A percentile compares a stretch with the other conserved stretches of the same genome.
Evolutionary conservation across 2,329 filamentous ascomycete species (phyloP).

Genomic region (Peltaster fructicola): DNA sequence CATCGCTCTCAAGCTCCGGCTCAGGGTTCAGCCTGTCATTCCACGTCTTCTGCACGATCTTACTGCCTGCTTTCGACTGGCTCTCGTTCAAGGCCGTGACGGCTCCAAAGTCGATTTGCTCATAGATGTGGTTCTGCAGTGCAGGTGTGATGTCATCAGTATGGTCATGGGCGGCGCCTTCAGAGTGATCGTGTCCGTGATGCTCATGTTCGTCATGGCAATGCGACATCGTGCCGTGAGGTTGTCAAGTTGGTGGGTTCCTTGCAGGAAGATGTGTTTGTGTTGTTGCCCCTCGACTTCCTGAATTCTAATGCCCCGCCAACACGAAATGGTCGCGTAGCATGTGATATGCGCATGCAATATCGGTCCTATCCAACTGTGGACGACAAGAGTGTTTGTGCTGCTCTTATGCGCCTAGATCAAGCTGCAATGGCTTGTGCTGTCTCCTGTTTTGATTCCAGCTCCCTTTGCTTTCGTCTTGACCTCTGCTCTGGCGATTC

Average conservation of each 20-base stretch:
- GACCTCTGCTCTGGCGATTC: conserved; percentile 13
- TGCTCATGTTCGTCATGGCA: conserved; percentile 31
- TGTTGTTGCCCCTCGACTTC: too few relatives aligned
- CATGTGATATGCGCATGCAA: background rate
- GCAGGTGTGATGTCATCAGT: conserved; percentile 83
- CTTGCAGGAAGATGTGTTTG: background rate
- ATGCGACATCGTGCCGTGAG: conserved; percentile 25
- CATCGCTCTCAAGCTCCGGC: conserved; percentile 69
- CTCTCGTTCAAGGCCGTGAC: conserved; percentile 77
- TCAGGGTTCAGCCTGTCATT: conserved; percentile 51
- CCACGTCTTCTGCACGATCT: conserved; percentile 83
- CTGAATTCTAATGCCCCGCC: background rate
- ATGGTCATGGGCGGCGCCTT: conserved; percentile 59
- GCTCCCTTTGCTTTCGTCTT: conserved; percentile 13
- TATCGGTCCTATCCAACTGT: background rate
- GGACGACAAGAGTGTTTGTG: background rate
- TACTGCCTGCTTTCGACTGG: conserved; percentile 46
- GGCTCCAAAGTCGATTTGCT: conserved; percentile 76
- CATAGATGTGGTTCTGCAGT: conserved; percentile 76
- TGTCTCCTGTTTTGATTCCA: conserved; percentile 7
- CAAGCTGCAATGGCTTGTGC: background rate
- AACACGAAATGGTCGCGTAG: background rate
- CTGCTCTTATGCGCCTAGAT: conserved; percentile 1
- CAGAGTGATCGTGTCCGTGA: conserved; percentile 32
- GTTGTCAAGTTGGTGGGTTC: background rate